phyloP scores from a whole-genome alignment of 768 basidiomycete genomes.

The Mycena vulgaris region DNA sequence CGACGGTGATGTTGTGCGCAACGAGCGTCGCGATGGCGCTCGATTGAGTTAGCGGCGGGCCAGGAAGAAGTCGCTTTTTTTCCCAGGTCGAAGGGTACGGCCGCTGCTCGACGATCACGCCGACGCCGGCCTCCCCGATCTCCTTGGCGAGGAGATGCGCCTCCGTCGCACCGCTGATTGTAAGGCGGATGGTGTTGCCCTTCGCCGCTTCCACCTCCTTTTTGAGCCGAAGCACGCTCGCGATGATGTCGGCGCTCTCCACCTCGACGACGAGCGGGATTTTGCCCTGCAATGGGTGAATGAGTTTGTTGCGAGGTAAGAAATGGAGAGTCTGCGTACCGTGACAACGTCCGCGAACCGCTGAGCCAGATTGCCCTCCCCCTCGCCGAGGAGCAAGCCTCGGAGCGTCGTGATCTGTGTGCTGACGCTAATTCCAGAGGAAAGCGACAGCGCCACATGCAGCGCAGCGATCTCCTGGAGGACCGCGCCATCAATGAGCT shows the following conservation, averaged over 20 bases:
- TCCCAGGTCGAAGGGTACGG: conserved; percentile 81
- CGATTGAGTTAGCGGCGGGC: conserved; percentile 75
- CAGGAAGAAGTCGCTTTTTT: conserved; percentile 69
- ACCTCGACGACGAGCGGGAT: conserved; percentile 79
- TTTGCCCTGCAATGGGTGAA: conserved; percentile 56
- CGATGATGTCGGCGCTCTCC: conserved; percentile 83
- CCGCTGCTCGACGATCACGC: conserved; percentile 77
- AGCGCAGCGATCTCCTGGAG: conserved; percentile 75
- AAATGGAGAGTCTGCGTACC: conserved; percentile 44
- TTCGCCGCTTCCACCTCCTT: conserved; percentile 61
- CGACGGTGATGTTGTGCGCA: conserved; percentile 76
- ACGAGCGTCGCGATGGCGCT: conserved; percentile 71
- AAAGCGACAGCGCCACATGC: conserved; percentile 65
- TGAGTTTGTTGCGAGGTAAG: conserved; percentile 37
- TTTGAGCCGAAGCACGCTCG: conserved; percentile 76
- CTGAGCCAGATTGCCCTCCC: conserved; percentile 56
- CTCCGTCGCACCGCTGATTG: conserved; percentile 75
- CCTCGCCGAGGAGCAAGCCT: conserved; percentile 56
- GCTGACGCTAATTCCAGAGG: conserved; percentile 66
- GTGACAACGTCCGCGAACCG: conserved; percentile 31
- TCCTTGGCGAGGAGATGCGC: conserved; percentile 75
- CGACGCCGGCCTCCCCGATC: conserved; percentile 72
- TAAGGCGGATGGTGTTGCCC: conserved; percentile 55
- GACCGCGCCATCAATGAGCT: conserved; percentile 74
- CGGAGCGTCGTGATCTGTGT: conserved; percentile 75